A percentile compares a stretch with the other conserved stretches of the same genome.
These are phyloP conservation scores for Pleurotus cornucopiae DNA, from an alignment of 768 basidiomycete species.

Conservation along the genomic window DNA sequence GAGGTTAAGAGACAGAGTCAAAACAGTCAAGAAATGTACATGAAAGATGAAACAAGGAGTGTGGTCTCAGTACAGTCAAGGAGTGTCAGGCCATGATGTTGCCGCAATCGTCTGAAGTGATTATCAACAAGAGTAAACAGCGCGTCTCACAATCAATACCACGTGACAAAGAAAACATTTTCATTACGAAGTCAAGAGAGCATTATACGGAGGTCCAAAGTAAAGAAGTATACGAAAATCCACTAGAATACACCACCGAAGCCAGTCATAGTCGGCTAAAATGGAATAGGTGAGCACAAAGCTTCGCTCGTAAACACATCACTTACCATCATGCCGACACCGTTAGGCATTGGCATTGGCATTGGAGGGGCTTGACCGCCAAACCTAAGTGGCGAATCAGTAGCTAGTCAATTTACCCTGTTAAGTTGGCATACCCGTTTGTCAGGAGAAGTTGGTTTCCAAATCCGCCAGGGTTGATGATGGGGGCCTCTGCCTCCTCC, in stretches of 20 bases:
- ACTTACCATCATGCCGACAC: slow-evolving; percentile 54
- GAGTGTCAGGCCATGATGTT: background rate
- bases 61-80: background rate
- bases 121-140: background rate
- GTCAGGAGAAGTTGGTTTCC: slow-evolving; percentile 63
- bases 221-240: slow-evolving; percentile 16
- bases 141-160: background rate
- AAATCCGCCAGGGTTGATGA: slow-evolving; percentile 81
- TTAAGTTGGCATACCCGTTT: slow-evolving; percentile 52
- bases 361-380: slow-evolving; percentile 62
- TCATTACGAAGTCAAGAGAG: background rate
- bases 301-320: background rate
- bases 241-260: slow-evolving; percentile 32
- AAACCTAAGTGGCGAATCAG: slow-evolving; percentile 35
- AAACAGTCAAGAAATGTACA: background rate
- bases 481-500: slow-evolving; percentile 79
- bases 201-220: background rate
- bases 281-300: slow-evolving; percentile 4
- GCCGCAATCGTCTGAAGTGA: background rate
- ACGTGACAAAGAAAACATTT: background rate
- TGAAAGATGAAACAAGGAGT: background rate
- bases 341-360: slow-evolving; percentile 40
- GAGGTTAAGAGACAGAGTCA: background rate
- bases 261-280: slow-evolving; percentile 57
- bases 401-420: slow-evolving; percentile 8